phyloP scores from a whole-genome alignment of 352 stramenopile species.

The Phytophthora palmivora region DNA sequence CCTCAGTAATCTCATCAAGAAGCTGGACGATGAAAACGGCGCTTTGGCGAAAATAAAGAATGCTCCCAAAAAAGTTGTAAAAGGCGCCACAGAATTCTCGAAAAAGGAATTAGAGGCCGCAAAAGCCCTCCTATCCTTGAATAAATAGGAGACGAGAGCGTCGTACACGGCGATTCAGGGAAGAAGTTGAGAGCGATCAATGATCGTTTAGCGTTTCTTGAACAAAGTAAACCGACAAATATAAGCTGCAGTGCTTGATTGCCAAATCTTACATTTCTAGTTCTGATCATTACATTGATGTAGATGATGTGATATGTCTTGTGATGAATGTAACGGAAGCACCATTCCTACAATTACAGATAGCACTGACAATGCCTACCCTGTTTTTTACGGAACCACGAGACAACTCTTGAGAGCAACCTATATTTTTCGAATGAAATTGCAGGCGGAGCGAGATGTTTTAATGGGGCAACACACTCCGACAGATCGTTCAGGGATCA shows the following conservation, averaged over 20 bases:
- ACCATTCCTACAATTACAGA: no score
- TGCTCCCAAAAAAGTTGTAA: background rate
- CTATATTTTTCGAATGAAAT: no score
- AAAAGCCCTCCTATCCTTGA: background rate
- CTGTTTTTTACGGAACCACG: no score
- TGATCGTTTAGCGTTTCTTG: slow-evolving; percentile 3
- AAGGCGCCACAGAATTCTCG: background rate
- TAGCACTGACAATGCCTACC: no score
- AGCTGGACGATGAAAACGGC: background rate
- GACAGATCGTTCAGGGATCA: no score
- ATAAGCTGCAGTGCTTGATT: background rate
- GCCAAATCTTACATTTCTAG: no score
- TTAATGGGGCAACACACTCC: no score
- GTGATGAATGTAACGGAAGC: no score
- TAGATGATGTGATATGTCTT: no score
- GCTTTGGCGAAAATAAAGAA: background rate
- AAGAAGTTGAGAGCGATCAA: background rate
- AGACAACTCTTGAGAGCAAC: no score
- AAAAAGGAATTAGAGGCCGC: background rate
- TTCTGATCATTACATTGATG: no score
- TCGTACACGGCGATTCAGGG: background rate
- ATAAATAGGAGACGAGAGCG: slow-evolving; percentile 1
- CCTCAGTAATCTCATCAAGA: background rate
- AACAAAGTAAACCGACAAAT: slow-evolving; percentile 11
- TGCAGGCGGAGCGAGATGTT: no score